Evolutionary conservation across 1,284 basidiomycete species (phyloP), one percentile per base, ranked within the genome.

Genomic region (Lignosus rhinocerotis): DNA sequence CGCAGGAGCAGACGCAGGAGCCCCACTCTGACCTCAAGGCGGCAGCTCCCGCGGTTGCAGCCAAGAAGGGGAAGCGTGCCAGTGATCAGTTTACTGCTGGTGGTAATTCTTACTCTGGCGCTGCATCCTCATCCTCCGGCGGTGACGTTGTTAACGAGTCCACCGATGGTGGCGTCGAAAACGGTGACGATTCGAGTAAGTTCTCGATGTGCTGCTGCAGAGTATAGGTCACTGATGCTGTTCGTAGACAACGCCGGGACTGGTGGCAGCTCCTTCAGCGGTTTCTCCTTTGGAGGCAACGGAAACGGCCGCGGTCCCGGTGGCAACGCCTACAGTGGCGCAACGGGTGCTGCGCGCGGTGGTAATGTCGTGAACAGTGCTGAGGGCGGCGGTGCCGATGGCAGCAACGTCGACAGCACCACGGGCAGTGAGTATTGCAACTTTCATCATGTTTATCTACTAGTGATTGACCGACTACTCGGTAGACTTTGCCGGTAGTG

Each of bases 101-200:
- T 53, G 70, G 70, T 61, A 71, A 68, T 59, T 62, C 70, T 2
- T 68, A 67, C 61, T 65, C 67, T 19, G 70, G 70, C 46, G 64
- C 64, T 34, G 62, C 67, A 17, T 56, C 55, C 34, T 49, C 56
- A 47, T 61, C 67, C 25, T 64, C 63, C 38, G 65, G 66, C 9
- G 70, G 70, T 39, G 59, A 55, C 9, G 55, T 68, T 36, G 38
- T 56, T 45, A 68, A 70, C 52, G 61, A 51, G 10, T 42, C 58
- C 10, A 11, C 11, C 32, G 1, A 17, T 5, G 59, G 57, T 8
- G 34, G 12, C 17, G n/a, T 56, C 39, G 56, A 51, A 48, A 62
- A 62, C 52, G 60, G 38, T 5, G 57, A 61, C 21, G 60, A 55
- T 16, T 55, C 66, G n/a, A 69, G 70, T 69, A 51, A 51, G 69